A percentile compares a stretch with the other conserved stretches of the same genome.
These are phyloP conservation scores for Petunia axillaris DNA, from an alignment of 257 asterid genomes.

Conservation along the genomic window DNA sequence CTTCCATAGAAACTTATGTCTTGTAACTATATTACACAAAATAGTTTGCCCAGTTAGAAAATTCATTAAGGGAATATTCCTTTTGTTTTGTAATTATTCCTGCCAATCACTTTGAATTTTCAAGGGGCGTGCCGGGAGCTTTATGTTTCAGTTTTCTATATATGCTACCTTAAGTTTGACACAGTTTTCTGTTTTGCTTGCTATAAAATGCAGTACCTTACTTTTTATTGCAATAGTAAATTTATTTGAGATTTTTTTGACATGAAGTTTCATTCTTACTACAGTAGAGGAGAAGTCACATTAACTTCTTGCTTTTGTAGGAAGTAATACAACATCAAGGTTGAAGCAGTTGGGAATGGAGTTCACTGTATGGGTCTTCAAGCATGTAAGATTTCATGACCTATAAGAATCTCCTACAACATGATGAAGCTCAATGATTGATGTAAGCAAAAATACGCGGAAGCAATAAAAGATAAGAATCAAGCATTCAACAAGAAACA, in stretches of 20 bases:
- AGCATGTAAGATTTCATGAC: slow-evolving; percentile 69
- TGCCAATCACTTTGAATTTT: not conserved
- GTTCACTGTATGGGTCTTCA: slow-evolving; percentile 98
- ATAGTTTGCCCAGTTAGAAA: not conserved
- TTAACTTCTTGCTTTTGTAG: slow-evolving; percentile 46
- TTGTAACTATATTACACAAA: not conserved
- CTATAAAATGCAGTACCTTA: slow-evolving; percentile 8
- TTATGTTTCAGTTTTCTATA: slow-evolving; percentile 5
- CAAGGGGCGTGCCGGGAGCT: slow-evolving; percentile 2
- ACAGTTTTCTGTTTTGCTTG: not conserved
- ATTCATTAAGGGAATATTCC: not conserved
- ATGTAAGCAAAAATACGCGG: too few species aligned
- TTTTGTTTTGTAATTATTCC: not conserved
- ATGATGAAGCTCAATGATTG: not conserved
- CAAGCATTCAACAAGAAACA: too few species aligned
- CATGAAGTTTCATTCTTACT: not conserved
- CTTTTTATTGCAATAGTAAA: slow-evolving; percentile 17
- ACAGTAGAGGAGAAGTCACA: slow-evolving; percentile 18
- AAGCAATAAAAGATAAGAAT: too few species aligned
- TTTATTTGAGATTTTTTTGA: not conserved
- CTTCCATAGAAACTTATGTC: not conserved
- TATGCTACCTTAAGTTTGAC: not conserved
- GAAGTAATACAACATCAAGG: slow-evolving; percentile 87
- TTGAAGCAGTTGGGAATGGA: slow-evolving; percentile 98
- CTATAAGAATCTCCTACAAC: not conserved